These are phyloP conservation scores for Arachis stenosperma DNA, from an alignment of 306 rosid genomes.

Conservation along the genomic window DNA sequence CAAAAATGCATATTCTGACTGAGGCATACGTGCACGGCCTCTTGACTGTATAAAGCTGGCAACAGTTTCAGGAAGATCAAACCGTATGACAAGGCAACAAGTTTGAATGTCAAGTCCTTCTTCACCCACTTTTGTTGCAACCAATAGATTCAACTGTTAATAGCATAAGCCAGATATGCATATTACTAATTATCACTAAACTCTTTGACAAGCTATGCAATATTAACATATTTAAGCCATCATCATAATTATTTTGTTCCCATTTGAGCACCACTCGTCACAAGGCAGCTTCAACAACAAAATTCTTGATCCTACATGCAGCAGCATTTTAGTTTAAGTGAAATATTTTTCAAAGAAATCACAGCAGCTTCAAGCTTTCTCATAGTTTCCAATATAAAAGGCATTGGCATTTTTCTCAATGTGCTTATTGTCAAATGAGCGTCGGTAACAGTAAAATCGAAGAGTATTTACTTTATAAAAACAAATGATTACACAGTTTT, in stretches of 20 bases:
- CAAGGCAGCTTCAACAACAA: constrained; percentile 18
- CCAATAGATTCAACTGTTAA: constrained; percentile 82
- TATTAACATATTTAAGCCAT: constrained; percentile 15
- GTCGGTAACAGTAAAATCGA: neutral
- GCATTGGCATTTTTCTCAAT: neutral
- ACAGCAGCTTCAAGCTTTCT: constrained; percentile 1
- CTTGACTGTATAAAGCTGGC: constrained; percentile 98
- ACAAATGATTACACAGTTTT: neutral
- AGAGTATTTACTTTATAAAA: neutral
- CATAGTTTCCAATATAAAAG: neutral
- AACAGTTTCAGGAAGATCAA: constrained; percentile 98
- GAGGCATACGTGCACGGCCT: constrained; percentile 96
- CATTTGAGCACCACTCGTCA: constrained; percentile 16
- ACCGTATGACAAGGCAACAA: constrained; percentile 90
- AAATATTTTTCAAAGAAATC: constrained; percentile 11
- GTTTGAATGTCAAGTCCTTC: constrained; percentile 99
- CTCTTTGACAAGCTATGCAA: constrained; percentile 27
- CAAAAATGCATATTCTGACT: constrained; percentile 86
- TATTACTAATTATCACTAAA: constrained; percentile 32
- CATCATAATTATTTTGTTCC: constrained; percentile 20
- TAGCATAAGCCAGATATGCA: constrained; percentile 40
- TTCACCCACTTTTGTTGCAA: constrained; percentile 98
- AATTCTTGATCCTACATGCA: constrained; percentile 25
- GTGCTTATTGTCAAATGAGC: neutral
- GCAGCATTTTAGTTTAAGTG: constrained; percentile 11